Conservation (phyloP, 2,329 filamentous ascomycete species). For the Penicillium janthinellum region DNA sequence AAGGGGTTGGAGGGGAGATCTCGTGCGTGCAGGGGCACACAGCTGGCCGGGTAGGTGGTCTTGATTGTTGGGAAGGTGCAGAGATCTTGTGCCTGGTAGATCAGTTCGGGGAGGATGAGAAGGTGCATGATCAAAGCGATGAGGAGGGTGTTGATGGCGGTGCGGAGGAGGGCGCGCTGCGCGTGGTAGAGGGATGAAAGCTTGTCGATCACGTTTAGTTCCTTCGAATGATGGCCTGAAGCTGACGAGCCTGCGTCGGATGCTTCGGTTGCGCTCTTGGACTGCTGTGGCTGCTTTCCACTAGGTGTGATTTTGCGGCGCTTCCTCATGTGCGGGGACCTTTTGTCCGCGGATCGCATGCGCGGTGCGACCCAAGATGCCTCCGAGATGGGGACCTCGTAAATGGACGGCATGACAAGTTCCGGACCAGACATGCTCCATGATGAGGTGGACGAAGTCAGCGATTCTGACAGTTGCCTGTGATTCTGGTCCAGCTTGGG, state of each 20-base stretch:
- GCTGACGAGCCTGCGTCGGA: conserved; percentile 13
- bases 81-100: conserved; percentile 35
- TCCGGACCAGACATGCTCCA: conserved; percentile 37
- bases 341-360: conserved; percentile 18
- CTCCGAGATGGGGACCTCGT: conserved; percentile 36
- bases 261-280: neutral
- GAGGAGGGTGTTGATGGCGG: conserved; percentile 30
- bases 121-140: conserved; percentile 36
- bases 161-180: conserved; percentile 15
- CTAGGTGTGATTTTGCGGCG: conserved; percentile 23
- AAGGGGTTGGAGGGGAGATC: conserved; percentile 11
- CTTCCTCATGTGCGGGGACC: conserved; percentile 20
- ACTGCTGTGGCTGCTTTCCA: neutral
- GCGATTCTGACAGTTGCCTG: conserved; percentile 27
- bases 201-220: conserved; percentile 4
- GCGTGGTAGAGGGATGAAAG: conserved; percentile 2
- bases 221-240: neutral
- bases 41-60: conserved; percentile 34
- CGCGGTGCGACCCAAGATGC: conserved; percentile 37
- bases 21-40: conserved; percentile 20
- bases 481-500: conserved; percentile 5
- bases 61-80: conserved; percentile 30
- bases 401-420: conserved; percentile 45
- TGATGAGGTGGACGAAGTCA: conserved; percentile 27
- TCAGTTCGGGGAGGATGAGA: conserved; percentile 38